Evolutionary conservation across 177 flowering plant species (phyloP).

Genomic region (Tripterygium wilfordii): DNA sequence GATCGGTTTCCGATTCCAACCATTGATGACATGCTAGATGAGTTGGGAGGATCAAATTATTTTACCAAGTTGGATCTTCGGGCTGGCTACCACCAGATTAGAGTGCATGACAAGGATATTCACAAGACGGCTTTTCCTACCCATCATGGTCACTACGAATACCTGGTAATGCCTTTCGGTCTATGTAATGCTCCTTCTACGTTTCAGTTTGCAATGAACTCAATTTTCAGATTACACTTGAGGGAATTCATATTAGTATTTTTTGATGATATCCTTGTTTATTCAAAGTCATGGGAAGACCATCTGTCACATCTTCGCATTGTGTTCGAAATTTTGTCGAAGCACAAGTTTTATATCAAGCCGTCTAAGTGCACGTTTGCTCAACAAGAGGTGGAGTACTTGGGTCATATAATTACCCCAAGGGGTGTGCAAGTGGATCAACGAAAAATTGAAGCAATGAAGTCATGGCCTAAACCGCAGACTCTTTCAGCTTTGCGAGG

Average conservation of each 20-base stretch:
- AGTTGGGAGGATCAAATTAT: not conserved
- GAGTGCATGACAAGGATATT: not conserved
- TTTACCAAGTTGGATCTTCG: constrained; percentile 3
- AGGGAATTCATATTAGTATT: no score
- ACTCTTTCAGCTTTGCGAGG: not conserved
- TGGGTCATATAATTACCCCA: not conserved
- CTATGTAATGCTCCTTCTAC: not conserved
- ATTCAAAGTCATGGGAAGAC: not conserved
- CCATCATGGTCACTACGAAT: constrained; percentile 9
- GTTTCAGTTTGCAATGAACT: constrained; percentile 11
- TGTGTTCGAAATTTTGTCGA: not conserved
- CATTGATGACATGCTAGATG: constrained; percentile 1
- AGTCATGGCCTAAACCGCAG: not conserved
- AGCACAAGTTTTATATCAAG: constrained; percentile 7
- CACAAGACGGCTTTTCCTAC: constrained; percentile 6
- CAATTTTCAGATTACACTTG: no score
- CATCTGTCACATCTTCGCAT: not conserved
- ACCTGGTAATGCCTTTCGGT: constrained; percentile 6
- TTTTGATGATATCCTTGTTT: no score
- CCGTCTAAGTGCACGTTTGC: constrained; percentile 1
- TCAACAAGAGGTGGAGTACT: not conserved
- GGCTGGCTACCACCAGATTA: not conserved
- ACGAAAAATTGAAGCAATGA: not conserved
- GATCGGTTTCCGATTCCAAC: no score
- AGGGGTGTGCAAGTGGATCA: constrained; percentile 1